These are phyloP conservation scores for Penicillium odoratum DNA, from an alignment of 495 filamentous ascomycete genomes.

Conservation along the genomic window DNA sequence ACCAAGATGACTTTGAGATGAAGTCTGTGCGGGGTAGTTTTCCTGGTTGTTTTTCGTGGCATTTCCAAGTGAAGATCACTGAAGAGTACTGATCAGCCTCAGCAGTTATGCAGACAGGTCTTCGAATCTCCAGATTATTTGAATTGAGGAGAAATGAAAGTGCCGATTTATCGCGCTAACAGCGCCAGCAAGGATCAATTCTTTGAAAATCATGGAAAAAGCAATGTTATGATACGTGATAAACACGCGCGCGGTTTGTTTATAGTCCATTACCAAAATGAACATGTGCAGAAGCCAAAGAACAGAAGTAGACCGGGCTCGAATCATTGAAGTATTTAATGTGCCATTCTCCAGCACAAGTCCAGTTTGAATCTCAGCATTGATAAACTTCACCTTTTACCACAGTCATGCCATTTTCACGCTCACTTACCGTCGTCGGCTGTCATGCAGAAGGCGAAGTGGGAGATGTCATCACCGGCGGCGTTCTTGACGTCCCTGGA, in stretches of 20 bases:
- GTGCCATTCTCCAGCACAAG: neutral
- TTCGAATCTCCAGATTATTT: too few relatives aligned
- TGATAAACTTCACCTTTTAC: neutral
- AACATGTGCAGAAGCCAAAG: neutral
- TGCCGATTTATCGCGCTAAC: neutral
- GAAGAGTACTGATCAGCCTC: neutral
- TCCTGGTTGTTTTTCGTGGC: neutral
- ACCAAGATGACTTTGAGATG: neutral
- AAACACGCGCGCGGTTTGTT: too few relatives aligned
- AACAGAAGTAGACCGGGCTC: neutral
- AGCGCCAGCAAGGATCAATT: neutral
- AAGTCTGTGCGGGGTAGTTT: neutral
- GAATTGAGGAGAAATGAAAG: neutral
- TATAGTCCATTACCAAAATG: neutral
- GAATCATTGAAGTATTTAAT: neutral
- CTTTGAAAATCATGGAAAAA: neutral
- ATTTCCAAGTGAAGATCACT: neutral
- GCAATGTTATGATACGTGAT: neutral
- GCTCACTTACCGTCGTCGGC: slow-evolving; percentile 31
- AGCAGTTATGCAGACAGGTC: neutral
- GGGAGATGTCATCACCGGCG: slow-evolving; percentile 37
- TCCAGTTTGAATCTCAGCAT: neutral
- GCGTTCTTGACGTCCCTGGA: slow-evolving; percentile 34
- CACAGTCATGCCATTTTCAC: slow-evolving; percentile 24
- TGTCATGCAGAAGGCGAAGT: slow-evolving; percentile 35